Conservation (phyloP, 2,329 filamentous ascomycete species). For the Xylaria sp. region DNA sequence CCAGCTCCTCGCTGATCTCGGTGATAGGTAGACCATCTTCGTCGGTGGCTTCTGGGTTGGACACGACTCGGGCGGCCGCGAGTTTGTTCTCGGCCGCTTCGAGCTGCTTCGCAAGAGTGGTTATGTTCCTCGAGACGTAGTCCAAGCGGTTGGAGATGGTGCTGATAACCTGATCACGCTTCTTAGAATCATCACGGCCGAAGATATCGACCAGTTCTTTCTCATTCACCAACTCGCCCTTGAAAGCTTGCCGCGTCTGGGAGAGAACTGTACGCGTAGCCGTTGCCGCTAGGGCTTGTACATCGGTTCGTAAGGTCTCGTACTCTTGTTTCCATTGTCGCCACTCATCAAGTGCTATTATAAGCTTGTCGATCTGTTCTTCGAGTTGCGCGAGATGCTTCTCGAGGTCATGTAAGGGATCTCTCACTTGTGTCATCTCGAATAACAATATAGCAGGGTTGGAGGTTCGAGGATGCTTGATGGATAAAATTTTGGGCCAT, state of each 20-base stretch:
- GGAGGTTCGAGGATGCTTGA: slow-evolving; percentile 13
- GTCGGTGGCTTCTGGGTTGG: slow-evolving; percentile 70
- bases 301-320: slow-evolving; percentile 85
- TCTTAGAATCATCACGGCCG: slow-evolving; percentile 59
- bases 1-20: slow-evolving; percentile 91
- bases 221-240: slow-evolving; percentile 71
- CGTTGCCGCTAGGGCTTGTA: slow-evolving; percentile 65
- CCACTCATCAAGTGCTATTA: slow-evolving; percentile 85
- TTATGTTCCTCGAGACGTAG: slow-evolving; percentile 86
- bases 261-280: slow-evolving; percentile 66
- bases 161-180: slow-evolving; percentile 71
- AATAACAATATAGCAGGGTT: not conserved
- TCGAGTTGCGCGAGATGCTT: slow-evolving; percentile 80
- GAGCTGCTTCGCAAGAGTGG: slow-evolving; percentile 69
- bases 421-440: slow-evolving; percentile 49
- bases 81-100: slow-evolving; percentile 75
- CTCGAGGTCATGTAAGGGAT: slow-evolving; percentile 76
- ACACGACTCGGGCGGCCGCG: slow-evolving; percentile 69
- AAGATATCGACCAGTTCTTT: slow-evolving; percentile 66
- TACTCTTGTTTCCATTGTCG: slow-evolving; percentile 92
- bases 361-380: slow-evolving; percentile 77
- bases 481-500: slow-evolving; percentile 16
- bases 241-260: slow-evolving; percentile 67
- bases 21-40: slow-evolving; percentile 81
- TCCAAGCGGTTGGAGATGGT: slow-evolving; percentile 82